Base-by-base conservation (phyloP, 2,329 filamentous ascomycete species). In the Fusarium camptoceras region DNA sequence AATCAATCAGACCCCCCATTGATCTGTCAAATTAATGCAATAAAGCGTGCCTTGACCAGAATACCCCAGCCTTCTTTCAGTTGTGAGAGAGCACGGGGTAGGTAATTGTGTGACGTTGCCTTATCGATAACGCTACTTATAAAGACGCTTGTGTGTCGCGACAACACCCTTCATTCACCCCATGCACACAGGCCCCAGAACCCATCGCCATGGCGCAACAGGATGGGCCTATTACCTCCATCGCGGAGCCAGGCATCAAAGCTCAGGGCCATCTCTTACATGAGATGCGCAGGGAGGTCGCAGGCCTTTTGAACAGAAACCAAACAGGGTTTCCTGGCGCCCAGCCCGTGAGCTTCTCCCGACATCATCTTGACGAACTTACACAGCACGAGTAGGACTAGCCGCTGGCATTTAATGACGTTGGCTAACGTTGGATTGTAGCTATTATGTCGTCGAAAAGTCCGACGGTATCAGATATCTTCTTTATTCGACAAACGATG, bases 401-500 rank as follows among this genome's bases (percentile, higher is more conserved):
- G 8, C 10, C n/a, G 34, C n/a, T 46, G 18, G 27, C 37, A 15
- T 16, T 37, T 27, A 8, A 27, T 2, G 20, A 20, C 20, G 3
- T 6, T 28, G 44, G 41, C 55, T 72, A 46, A 64, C 65, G 72
- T 28, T 27, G 22, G 16, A 18, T 24, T 43, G 54, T 66, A 92
- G 89, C 81, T 99, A 98, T 83, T 99, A 94, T 78, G 92, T 99
- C 70, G 98, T 95, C 84, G 96, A 99, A 82, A 99, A 99, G 83
- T 97, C 95, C 2, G 96, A 99, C 78, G 96, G 96, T 57, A 93
- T 98, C 69, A 90, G 96, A 69, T 98, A 97, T 79, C 88, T 99
- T n/a, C 88, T 99, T 70, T 98, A 97, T 84, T 89, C 96, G 71
- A 94, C 93, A 53, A 80, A 84, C 10, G 91, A 91, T 77, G 86